Percentiles rank a stretch among this genome's conserved stretches.
Evolutionary conservation across 2,329 filamentous ascomycete genomes (phyloP).

Genomic region (Pestalotiopsis sp.): DNA sequence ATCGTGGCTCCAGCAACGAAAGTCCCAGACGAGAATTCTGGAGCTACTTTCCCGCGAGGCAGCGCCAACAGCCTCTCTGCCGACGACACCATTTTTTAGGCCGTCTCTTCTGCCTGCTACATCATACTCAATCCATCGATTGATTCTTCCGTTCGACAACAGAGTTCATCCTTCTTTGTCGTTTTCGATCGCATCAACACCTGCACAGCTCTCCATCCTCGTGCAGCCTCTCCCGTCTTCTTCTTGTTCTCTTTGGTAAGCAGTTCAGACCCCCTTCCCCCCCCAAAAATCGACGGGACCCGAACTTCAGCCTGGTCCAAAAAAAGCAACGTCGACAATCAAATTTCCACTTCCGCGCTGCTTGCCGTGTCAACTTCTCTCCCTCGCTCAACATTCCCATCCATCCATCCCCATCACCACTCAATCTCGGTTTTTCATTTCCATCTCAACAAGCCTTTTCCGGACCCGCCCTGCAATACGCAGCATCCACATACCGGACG

Average conservation of each 20-base stretch:
- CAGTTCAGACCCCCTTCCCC: not conserved
- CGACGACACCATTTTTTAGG: not conserved
- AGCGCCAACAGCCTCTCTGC: not conserved
- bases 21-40: not conserved
- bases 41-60: not conserved
- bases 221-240: not conserved
- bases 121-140: not conserved
- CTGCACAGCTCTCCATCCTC: not conserved
- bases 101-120: not conserved
- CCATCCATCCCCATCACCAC: not conserved
- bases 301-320: not conserved
- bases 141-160: not conserved
- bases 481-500: not conserved
- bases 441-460: not conserved
- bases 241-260: not conserved
- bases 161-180: not conserved
- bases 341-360: not conserved
- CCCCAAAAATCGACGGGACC: not conserved
- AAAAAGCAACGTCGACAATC: conserved; percentile 2
- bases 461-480: not conserved
- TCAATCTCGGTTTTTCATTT: not conserved
- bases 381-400: not conserved
- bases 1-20: not conserved
- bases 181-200: not conserved
- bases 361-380: conserved; percentile 2